These are phyloP conservation scores for Cantharellus anzutake DNA, from an alignment of 768 basidiomycete species.

Conservation along the genomic window DNA sequence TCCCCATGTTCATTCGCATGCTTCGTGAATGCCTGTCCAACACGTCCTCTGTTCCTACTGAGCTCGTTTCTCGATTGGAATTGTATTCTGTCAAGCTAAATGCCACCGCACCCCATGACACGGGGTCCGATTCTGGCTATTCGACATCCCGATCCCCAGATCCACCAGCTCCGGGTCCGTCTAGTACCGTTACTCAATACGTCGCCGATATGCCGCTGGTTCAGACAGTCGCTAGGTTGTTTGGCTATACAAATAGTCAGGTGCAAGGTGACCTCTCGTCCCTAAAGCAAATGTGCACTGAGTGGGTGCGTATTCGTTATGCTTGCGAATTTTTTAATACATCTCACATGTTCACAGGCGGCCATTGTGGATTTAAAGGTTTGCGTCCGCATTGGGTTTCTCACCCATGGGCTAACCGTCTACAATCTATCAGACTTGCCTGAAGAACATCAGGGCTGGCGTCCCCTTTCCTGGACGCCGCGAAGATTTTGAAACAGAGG, in stretches of 20 bases:
- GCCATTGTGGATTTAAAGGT: constrained; percentile 75
- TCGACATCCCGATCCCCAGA: constrained; percentile 22
- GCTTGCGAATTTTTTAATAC: neutral
- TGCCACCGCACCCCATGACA: constrained; percentile 24
- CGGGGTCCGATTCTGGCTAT: constrained; percentile 40
- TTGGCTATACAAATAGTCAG: constrained; percentile 50
- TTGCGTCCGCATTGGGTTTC: constrained; percentile 12
- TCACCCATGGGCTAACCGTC: neutral
- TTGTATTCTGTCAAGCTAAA: constrained; percentile 67
- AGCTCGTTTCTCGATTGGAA: constrained; percentile 65
- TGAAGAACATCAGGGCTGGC: constrained; percentile 81
- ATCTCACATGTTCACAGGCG: constrained; percentile 28
- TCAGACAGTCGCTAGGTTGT: constrained; percentile 43
- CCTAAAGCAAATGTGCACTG: constrained; percentile 43
- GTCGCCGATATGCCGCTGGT: constrained; percentile 68
- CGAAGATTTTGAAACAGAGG: constrained; percentile 70
- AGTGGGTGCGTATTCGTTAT: constrained; percentile 33
- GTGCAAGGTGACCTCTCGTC: constrained; percentile 59
- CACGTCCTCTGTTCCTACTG: constrained; percentile 62
- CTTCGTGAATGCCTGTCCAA: constrained; percentile 59
- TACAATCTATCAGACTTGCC: constrained; percentile 37
- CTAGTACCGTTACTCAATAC: constrained; percentile 14
- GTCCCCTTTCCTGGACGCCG: constrained; percentile 65
- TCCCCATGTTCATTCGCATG: constrained; percentile 72
- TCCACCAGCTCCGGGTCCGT: constrained; percentile 12